Conservation (phyloP, 139 green algal species). For the Pleodorina starrii region DNA sequence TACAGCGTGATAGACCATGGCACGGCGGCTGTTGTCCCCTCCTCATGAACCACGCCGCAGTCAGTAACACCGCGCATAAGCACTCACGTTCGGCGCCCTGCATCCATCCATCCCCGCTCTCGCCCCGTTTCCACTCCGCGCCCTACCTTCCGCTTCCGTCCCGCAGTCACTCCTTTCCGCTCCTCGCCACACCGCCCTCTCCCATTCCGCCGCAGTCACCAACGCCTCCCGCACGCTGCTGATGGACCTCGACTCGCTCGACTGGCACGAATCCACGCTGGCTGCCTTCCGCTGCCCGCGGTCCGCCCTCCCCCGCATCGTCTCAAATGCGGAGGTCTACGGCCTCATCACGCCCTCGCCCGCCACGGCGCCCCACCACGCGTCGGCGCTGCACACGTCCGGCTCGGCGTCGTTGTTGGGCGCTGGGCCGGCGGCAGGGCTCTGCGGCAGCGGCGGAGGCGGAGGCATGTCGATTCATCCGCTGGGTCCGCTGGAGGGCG, state of each 20-base stretch:
- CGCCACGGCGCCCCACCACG: constrained; percentile 20
- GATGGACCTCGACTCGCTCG: constrained; percentile 88
- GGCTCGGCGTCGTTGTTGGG: no score
- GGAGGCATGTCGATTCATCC: constrained; percentile 63
- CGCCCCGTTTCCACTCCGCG: no score
- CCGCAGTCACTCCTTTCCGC: background rate
- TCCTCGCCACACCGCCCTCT: background rate
- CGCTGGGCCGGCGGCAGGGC: background rate
- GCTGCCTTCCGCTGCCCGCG: constrained; percentile 88
- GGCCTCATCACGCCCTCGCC: background rate
- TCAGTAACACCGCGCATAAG: no score
- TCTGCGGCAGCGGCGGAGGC: constrained; percentile 27
- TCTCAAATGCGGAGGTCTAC: constrained; percentile 84
- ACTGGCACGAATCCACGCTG: constrained; percentile 84
- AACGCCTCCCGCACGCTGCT: constrained; percentile 95
- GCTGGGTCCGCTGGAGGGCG: constrained; percentile 71
- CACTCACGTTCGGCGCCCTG: no score
- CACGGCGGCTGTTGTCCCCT: no score
- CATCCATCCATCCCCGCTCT: no score
- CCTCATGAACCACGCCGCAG: no score
- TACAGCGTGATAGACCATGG: no score
- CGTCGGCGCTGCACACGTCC: no score
- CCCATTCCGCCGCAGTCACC: constrained; percentile 68
- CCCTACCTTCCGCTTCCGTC: background rate
- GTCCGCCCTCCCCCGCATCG: constrained; percentile 85